Evolutionary conservation across 2,329 filamentous ascomycete species (phyloP).

Genomic region (Colletotrichum echinochloae): DNA sequence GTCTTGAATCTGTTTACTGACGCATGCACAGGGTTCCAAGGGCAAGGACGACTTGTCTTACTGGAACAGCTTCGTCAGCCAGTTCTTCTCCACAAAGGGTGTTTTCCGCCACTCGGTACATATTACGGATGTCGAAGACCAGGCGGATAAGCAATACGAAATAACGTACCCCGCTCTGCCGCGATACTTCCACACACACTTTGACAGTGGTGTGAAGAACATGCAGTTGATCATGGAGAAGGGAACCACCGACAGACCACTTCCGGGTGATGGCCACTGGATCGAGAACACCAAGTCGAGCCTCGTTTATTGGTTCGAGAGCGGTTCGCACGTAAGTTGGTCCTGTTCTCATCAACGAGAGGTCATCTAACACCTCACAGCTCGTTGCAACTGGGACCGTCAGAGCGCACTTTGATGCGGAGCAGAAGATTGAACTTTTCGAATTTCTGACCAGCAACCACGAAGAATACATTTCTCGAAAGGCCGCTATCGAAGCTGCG

Average conservation of each 20-base stretch:
- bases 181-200: conserved; percentile 91
- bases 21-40: conserved; percentile 61
- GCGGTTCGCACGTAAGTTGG: conserved; percentile 80
- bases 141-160: conserved; percentile 83
- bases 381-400: conserved; percentile 82
- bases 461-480: conserved; percentile 86
- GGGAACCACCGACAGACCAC: conserved; percentile 63
- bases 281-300: conserved; percentile 83
- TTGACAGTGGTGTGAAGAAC: conserved; percentile 84
- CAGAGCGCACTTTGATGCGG: conserved; percentile 81
- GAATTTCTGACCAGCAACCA: conserved; percentile 83
- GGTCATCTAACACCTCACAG: conserved; percentile 54
- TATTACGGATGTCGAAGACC: conserved; percentile 65
- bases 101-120: conserved; percentile 81
- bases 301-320: conserved; percentile 90
- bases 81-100: conserved; percentile 83
- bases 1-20: not conserved
- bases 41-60: conserved; percentile 76
- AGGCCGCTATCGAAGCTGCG: conserved; percentile 70
- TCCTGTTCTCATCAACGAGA: not conserved
- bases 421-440: conserved; percentile 85
- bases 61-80: conserved; percentile 83
- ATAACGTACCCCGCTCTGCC: conserved; percentile 85
- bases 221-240: conserved; percentile 89
- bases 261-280: conserved; percentile 74